These are phyloP conservation scores for Magnolia officinalis DNA, from an alignment of 164 flowering plant species.

Conservation along the genomic window DNA sequence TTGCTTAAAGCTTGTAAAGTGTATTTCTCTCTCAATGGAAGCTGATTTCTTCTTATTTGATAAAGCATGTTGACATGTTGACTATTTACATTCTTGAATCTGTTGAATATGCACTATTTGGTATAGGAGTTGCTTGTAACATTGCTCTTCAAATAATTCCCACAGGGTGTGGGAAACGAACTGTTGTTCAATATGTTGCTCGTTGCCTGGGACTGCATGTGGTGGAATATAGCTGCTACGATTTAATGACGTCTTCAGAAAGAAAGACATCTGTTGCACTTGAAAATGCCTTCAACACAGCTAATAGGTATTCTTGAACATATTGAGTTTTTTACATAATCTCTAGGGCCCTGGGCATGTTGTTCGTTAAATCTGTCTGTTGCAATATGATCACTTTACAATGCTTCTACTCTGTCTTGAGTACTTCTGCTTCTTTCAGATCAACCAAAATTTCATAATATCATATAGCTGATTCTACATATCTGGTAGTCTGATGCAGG, in stretches of 20 bases:
- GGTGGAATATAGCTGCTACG: slow-evolving; percentile 80
- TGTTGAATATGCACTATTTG: not conserved
- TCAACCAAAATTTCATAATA: no score
- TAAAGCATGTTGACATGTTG: not conserved
- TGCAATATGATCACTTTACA: not conserved
- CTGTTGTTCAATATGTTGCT: slow-evolving; percentile 77
- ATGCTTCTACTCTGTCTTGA: not conserved
- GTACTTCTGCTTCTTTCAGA: no score
- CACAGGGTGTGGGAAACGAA: slow-evolving; percentile 89
- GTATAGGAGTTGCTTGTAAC: not conserved
- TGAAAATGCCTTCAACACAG: slow-evolving; percentile 66
- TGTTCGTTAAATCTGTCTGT: not conserved
- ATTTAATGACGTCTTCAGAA: slow-evolving; percentile 62
- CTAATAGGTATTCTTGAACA: slow-evolving; percentile 49
- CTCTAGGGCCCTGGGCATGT: not conserved
- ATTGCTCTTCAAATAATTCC: slow-evolving; percentile 10
- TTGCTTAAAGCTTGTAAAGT: not conserved
- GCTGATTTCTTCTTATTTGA: not conserved
- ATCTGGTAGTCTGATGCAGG: no score
- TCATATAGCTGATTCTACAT: no score
- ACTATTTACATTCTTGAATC: not conserved
- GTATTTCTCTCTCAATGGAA: not conserved
- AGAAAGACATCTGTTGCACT: slow-evolving; percentile 59
- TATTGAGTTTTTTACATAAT: not conserved
- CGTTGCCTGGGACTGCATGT: slow-evolving; percentile 75